Percentiles rank a stretch among this genome's conserved stretches.
These are phyloP conservation scores for Theobroma cacao DNA, from an alignment of 345 rosid genomes.

Conservation along the genomic window DNA sequence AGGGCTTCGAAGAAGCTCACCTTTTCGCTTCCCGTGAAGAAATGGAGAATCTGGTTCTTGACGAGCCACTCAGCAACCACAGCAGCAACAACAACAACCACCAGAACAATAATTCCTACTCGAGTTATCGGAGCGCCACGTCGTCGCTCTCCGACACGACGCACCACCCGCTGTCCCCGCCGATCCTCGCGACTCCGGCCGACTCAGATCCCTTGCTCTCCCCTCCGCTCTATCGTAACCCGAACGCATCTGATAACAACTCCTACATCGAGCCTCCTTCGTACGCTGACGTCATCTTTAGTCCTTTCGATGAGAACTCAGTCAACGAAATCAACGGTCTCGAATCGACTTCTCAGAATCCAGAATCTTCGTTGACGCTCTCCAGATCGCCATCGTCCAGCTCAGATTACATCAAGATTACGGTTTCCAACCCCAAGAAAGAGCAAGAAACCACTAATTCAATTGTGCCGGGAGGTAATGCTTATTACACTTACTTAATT, in stretches of 20 bases:
- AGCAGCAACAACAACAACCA: conserved; percentile 14
- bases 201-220: conserved; percentile 80
- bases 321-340: conserved; percentile 55
- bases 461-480: conserved; percentile 73
- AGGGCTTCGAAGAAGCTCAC: conserved; percentile 50
- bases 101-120: conserved; percentile 29
- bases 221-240: conserved; percentile 40
- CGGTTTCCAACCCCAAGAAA: conserved; percentile 84
- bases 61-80: conserved; percentile 29
- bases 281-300: conserved; percentile 80
- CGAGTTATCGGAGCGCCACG: conserved; percentile 60
- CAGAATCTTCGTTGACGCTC: conserved; percentile 39
- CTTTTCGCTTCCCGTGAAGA: conserved; percentile 58
- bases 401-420: conserved; percentile 64
- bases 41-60: conserved; percentile 69
- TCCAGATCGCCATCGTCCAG: conserved; percentile 60
- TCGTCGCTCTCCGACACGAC: conserved; percentile 47
- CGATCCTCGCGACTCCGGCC: conserved; percentile 42
- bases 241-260: conserved; percentile 31
- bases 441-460: conserved; percentile 78
- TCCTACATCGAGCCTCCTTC: conserved; percentile 91
- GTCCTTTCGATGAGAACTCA: conserved; percentile 65
- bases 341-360: conserved; percentile 40
- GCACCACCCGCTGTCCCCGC: conserved; percentile 57
- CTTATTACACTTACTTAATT: conserved; percentile 68